Base-by-base conservation (phyloP, 106 monocot species). In the Dendrobium catenatum region DNA sequence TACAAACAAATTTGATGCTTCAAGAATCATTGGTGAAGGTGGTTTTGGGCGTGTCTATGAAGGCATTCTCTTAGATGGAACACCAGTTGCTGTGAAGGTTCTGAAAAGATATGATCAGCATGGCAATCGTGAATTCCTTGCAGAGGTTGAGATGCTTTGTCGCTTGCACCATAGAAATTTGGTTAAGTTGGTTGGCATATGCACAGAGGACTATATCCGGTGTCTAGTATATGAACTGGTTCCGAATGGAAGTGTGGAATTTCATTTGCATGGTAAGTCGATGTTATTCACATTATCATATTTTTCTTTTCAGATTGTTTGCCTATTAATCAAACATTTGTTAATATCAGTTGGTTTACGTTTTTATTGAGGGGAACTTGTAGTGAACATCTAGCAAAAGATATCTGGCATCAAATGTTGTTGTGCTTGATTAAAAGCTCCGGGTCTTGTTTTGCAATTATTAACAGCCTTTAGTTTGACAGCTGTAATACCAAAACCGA, bases 191-290 rank as follows among this genome's bases (percentile, higher is more conserved):
- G 85, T 90, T 66, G 90, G 90, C 68, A 90, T 90, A 75, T 90
- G 90, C 29, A 83, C 87, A 40, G 87, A 90, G 64, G 87, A 81
- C 17, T 84, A 48, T 24, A 81, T 42, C 33, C 67, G 87, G n/a
- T 91, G 91, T 81, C 68, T 91, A 59, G 85, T 91, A 33, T 91
- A 91, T 68, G 88, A 91, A 77, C 85, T 91, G n/a, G 77, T 91
- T 33, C 91, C 81, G 20, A 91, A 91, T 85, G 91, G 91, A 55
- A 91, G 91, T 75, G 91, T 91, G 13, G 91, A 91, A 59, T 91
- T 88, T 64, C 91, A 91, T 80, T 80, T 91, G 40, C 91, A 91
- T 83, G 91, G 91, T 91, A 84, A 67, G 80, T 56, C 19, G 56
- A 16, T 56, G 56, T 19, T 56, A 56, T 17, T 56, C 56, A 56